Base-by-base conservation (phyloP, 768 basidiomycete genomes). In the Auricularia sp. region DNA sequence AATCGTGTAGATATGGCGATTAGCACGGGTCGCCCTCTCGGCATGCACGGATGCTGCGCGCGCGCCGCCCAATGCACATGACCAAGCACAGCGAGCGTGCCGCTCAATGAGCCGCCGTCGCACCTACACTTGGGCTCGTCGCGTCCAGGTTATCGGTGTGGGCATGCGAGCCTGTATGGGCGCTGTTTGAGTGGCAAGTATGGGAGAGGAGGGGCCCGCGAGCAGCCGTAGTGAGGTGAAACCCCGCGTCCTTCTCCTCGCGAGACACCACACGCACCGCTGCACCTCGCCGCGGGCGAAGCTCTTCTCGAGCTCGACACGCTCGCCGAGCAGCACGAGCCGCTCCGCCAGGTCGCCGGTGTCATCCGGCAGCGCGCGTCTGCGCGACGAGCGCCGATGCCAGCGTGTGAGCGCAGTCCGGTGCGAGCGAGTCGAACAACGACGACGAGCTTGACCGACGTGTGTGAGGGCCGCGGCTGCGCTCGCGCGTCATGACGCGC, bases 311-410 rank as follows among this genome's bases (percentile, higher is more conserved):
- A 97, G 77, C 34, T 85, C 89, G 59, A 97, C 73, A 73, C 84
- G 92, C 75, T 95, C 90, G 1, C 95, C 95, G 68, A 93, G 94
- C 16, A 90, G 91, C 3, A 94, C 94, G 10, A 98, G 81, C 68
- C 83, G 85, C 24, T 90, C 93, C 65, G 91, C 90, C 24, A 98
- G 78, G 24, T 70, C 68, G 58, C 63, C 66, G 47, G 42, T 64
- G 65, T 69, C 69, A 68, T 79, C 77, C 11, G 81, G 84, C 75
- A 88, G 78, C 35, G 84, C 90, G 83, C 2, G 87, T 83, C 65
- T 80, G 84, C 70, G 88, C 84, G 3, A 93, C 89, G n/a, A 91
- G 81, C 54, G 85, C 89, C 69, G 90, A 86, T 3, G 90, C 92
- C 71, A 6, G 88, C 90, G 72, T 89, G 87, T 3, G 80, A 75